These are phyloP conservation scores for Clavariopsis aquatica DNA, from an alignment of 495 filamentous ascomycete species.

Conservation along the genomic window DNA sequence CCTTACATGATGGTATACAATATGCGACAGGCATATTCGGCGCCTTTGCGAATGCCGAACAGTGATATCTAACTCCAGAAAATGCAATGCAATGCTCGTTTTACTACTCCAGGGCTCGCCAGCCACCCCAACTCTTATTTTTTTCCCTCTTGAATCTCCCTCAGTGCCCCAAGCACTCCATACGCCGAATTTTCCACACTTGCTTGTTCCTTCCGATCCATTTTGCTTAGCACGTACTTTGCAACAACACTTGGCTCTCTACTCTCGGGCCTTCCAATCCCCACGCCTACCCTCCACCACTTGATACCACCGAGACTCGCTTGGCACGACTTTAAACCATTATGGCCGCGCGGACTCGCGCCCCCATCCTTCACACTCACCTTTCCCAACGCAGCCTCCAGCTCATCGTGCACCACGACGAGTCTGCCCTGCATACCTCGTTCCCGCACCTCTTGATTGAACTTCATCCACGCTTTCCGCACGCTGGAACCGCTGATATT, in stretches of 20 bases:
- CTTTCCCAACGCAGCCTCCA: constrained; percentile 68
- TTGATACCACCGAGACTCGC: constrained; percentile 50
- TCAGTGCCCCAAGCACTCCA: constrained; percentile 54
- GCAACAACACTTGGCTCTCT: constrained; percentile 60
- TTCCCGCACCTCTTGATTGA: constrained; percentile 13
- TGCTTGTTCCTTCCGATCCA: constrained; percentile 54
- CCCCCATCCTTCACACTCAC: constrained; percentile 61
- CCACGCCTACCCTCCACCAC: constrained; percentile 63
- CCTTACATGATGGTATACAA: background rate
- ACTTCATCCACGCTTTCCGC: constrained; percentile 37
- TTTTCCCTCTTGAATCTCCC: constrained; percentile 48
- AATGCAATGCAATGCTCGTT: constrained; percentile 3
- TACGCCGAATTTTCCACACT: constrained; percentile 54
- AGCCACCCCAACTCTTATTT: background rate
- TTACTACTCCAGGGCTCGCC: background rate
- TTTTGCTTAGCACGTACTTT: constrained; percentile 67
- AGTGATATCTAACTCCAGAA: background rate
- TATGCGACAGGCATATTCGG: background rate
- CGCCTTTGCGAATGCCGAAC: background rate
- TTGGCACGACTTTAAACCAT: constrained; percentile 71
- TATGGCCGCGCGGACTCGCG: constrained; percentile 68
- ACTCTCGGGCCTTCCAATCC: constrained; percentile 68
- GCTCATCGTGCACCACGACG: constrained; percentile 80
- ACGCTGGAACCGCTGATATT: constrained; percentile 55
- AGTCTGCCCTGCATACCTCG: constrained; percentile 50